Conservation (phyloP, 2,329 filamentous ascomycete genomes). For the Calycina herbarum region DNA sequence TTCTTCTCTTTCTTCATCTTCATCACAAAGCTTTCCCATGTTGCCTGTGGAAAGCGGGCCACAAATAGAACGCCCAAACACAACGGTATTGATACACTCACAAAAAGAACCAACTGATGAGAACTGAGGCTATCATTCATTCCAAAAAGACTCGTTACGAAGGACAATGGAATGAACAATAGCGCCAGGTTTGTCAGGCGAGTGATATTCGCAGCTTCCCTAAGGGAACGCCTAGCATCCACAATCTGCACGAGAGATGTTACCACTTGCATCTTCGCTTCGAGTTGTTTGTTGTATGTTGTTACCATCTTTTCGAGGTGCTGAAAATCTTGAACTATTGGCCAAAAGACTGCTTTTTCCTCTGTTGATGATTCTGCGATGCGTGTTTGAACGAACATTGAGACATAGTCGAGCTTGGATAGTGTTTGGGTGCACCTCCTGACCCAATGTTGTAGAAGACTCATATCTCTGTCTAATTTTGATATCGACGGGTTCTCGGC, state of each 20-base stretch:
- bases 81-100: neutral
- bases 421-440: slow-evolving; percentile 12
- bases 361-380: neutral
- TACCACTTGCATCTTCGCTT: slow-evolving; percentile 16
- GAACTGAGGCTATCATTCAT: slow-evolving; percentile 11
- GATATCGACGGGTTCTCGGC: neutral
- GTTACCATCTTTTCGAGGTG: slow-evolving; percentile 10
- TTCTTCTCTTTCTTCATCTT: neutral
- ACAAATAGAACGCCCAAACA: neutral
- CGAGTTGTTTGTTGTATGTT: slow-evolving; percentile 13
- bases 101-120: neutral
- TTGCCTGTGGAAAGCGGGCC: neutral
- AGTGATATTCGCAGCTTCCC: slow-evolving; percentile 18
- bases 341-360: neutral
- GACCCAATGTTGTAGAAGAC: slow-evolving; percentile 12
- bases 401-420: slow-evolving; percentile 10
- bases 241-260: slow-evolving; percentile 18
- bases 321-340: slow-evolving; percentile 14
- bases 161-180: slow-evolving; percentile 15
- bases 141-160: slow-evolving; percentile 11
- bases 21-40: neutral
- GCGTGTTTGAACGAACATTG: slow-evolving; percentile 11
- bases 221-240: slow-evolving; percentile 15
- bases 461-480: slow-evolving; percentile 5
- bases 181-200: slow-evolving; percentile 17